These are phyloP conservation scores for Yamadazyma trypodendri DNA, from an alignment of 1,139 yeast genomes.

Conservation along the genomic window DNA sequence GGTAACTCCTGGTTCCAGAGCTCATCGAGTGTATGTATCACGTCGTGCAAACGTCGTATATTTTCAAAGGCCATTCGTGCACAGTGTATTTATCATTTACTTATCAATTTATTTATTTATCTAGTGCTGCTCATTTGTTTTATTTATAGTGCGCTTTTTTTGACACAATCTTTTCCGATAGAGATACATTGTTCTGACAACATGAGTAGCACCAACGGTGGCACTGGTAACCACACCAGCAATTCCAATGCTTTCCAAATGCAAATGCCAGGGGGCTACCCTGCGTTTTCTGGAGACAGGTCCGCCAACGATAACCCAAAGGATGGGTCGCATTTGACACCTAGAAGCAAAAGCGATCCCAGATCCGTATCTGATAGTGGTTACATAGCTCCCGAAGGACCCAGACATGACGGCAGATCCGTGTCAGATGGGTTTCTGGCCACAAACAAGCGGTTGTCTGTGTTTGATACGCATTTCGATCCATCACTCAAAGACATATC, in stretches of 20 bases:
- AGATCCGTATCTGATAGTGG: slow-evolving; percentile 2
- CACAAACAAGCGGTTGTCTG: slow-evolving; percentile 11
- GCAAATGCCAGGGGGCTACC: not conserved
- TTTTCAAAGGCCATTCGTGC: too few species aligned
- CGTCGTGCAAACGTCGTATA: too few species aligned
- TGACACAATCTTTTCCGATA: too few species aligned
- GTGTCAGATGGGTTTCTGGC: slow-evolving; percentile 15
- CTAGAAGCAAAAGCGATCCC: not conserved
- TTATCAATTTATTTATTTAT: too few species aligned
- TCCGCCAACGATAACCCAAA: not conserved
- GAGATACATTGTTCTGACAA: too few species aligned
- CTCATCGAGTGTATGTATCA: not conserved
- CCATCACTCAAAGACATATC: slow-evolving; percentile 15
- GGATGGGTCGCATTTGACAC: not conserved
- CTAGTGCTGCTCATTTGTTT: too few species aligned
- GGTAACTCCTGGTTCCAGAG: not conserved
- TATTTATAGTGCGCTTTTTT: too few species aligned
- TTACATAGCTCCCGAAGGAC: not conserved
- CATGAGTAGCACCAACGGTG: too few species aligned
- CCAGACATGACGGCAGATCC: slow-evolving; percentile 2
- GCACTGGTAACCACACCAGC: not conserved
- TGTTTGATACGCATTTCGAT: slow-evolving; percentile 18
- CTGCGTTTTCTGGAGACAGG: not conserved
- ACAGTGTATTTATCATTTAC: too few species aligned
- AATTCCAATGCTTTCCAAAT: not conserved